A percentile compares a stretch with the other conserved stretches of the same genome.
phyloP scores from a whole-genome alignment of 176 grass and related monocot species.

The Juncus inflexus region DNA sequence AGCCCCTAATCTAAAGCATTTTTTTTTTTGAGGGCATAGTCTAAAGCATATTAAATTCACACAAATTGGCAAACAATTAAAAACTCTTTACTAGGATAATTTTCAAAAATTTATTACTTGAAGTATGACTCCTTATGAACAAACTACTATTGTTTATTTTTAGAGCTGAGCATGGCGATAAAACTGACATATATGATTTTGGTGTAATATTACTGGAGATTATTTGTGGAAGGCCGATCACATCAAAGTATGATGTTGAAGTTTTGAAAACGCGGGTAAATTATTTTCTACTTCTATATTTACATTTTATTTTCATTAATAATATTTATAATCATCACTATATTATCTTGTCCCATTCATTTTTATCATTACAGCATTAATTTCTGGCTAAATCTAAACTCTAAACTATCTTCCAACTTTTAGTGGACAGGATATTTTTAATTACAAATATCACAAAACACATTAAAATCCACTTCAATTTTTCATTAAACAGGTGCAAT shows the following conservation, averaged over 20 bases:
- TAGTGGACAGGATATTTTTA: not conserved
- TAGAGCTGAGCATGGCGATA: constrained; percentile 49
- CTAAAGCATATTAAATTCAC: not conserved
- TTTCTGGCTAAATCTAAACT: constrained; percentile 3
- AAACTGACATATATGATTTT: constrained; percentile 84
- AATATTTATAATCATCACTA: not conserved
- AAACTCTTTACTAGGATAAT: not conserved
- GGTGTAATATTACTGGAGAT: constrained; percentile 80
- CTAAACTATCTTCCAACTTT: not conserved
- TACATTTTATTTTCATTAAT: not conserved
- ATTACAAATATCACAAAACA: not conserved
- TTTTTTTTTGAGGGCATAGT: no score
- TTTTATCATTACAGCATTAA: not conserved
- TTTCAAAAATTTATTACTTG: no score
- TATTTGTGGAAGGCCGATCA: constrained; percentile 52
- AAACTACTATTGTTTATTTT: constrained; percentile 2
- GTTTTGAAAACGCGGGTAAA: constrained; percentile 61
- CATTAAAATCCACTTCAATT: not conserved
- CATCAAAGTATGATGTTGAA: constrained; percentile 51
- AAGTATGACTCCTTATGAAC: not conserved
- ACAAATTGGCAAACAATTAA: constrained; percentile 1
- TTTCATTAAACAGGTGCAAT: constrained; percentile 44
- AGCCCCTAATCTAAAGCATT: no score
- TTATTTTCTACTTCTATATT: not conserved
- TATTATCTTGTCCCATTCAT: no score